Conservation (phyloP, 371 early-diverging fungal genomes). For the Dichotomocladium elegans region DNA sequence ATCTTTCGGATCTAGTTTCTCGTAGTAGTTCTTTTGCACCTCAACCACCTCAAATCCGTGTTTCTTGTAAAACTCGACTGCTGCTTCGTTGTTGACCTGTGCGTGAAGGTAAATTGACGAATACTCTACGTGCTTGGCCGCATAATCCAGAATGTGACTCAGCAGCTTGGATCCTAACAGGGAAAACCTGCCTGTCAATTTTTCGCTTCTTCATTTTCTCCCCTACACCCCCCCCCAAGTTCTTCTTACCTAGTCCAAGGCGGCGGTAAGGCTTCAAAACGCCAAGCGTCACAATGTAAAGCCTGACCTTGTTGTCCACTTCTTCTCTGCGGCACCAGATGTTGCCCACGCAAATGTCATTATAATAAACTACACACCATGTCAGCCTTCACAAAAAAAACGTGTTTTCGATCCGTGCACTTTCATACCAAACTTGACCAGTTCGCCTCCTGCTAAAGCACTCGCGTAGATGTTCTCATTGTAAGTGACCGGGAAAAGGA, state of each 20-base stretch:
- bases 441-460: conserved; percentile 66
- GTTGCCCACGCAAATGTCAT: conserved; percentile 80
- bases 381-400: background rate
- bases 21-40: conserved; percentile 84
- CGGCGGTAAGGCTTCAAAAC: conserved; percentile 85
- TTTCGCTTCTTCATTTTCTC: background rate
- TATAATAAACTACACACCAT: conserved; percentile 57
- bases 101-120: conserved; percentile 82
- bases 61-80: conserved; percentile 84
- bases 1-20: conserved; percentile 76
- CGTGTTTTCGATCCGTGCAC: background rate
- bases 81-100: conserved; percentile 81
- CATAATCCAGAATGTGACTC: conserved; percentile 57
- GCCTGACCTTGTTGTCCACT: conserved; percentile 28
- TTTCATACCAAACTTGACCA: conserved; percentile 69
- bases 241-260: conserved; percentile 70
- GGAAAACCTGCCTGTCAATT: background rate
- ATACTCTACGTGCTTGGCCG: conserved; percentile 28
- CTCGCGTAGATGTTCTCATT: conserved; percentile 76
- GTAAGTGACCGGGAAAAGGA: conserved; percentile 87
- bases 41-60: conserved; percentile 70
- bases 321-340: conserved; percentile 80
- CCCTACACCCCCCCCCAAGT: background rate
- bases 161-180: conserved; percentile 57
- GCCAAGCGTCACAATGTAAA: conserved; percentile 96